Percentiles rank a stretch among this genome's conserved stretches.
phyloP scores from a whole-genome alignment of 176 grass and related monocot genomes.

The Aegilops sharonensis region DNA sequence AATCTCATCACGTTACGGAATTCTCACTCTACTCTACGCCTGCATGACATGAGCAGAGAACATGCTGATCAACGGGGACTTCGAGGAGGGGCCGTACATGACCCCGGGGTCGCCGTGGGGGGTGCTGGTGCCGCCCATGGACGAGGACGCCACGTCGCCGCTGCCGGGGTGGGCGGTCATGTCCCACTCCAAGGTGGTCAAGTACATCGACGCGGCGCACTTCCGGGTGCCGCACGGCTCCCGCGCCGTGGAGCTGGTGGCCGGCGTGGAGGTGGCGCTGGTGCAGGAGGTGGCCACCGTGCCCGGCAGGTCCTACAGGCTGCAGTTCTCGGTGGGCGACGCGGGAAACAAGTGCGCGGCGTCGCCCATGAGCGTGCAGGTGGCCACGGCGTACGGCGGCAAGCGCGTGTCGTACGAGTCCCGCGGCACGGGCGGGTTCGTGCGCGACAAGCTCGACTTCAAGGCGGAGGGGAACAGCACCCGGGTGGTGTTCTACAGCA shows the following conservation, averaged over 20 bases:
- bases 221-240: slow-evolving; percentile 38
- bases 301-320: slow-evolving; percentile 29
- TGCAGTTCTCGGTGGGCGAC: slow-evolving; percentile 47
- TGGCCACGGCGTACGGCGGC: slow-evolving; percentile 15
- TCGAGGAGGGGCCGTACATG: slow-evolving; percentile 51
- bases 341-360: slow-evolving; percentile 21
- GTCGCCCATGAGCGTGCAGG: slow-evolving; percentile 32
- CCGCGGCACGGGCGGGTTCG: slow-evolving; percentile 25
- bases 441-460: slow-evolving; percentile 33
- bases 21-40: background rate
- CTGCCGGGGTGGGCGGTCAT: slow-evolving; percentile 72
- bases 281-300: slow-evolving; percentile 38
- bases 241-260: slow-evolving; percentile 48
- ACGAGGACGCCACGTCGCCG: slow-evolving; percentile 60
- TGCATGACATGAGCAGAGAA: background rate
- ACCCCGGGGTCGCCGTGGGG: slow-evolving; percentile 28
- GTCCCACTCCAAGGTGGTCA: slow-evolving; percentile 45
- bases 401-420: slow-evolving; percentile 23
- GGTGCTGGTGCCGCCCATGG: slow-evolving; percentile 40
- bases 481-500: slow-evolving; percentile 32
- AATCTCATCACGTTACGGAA: background rate
- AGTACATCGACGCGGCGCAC: slow-evolving; percentile 50
- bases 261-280: slow-evolving; percentile 45
- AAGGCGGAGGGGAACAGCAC: slow-evolving; percentile 10
- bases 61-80: slow-evolving; percentile 43